phyloP scores from a whole-genome alignment of 2,329 filamentous ascomycete species.

The Dothideomycetes sp. region DNA sequence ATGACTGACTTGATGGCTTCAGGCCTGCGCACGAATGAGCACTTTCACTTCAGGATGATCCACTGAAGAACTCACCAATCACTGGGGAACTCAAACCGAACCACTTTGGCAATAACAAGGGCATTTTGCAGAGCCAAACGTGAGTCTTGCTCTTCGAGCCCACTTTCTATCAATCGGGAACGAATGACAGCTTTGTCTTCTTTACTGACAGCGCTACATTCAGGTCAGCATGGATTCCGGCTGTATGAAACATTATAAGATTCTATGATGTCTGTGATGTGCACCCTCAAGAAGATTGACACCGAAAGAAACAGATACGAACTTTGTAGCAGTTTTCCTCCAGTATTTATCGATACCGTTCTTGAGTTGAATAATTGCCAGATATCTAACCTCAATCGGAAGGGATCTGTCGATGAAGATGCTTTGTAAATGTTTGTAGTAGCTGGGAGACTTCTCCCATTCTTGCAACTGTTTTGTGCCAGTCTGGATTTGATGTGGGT shows the following conservation, averaged over 20 bases:
- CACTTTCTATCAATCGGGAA: constrained; percentile 61
- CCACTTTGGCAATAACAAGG: constrained; percentile 74
- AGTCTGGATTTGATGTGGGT: constrained; percentile 38
- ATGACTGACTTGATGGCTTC: constrained; percentile 45
- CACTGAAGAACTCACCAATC: constrained; percentile 53
- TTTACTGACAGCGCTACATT: constrained; percentile 46
- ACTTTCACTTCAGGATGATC: no score
- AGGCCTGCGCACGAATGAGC: constrained; percentile 19
- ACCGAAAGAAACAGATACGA: no score
- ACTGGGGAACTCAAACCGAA: constrained; percentile 77
- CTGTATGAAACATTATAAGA: no score
- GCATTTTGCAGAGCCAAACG: constrained; percentile 79
- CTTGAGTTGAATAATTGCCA: constrained; percentile 88
- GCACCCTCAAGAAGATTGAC: no score
- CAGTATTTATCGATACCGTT: constrained; percentile 95
- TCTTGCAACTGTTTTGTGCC: constrained; percentile 41
- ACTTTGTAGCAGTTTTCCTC: constrained; percentile 66
- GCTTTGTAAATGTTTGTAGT: constrained; percentile 42
- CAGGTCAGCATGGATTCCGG: no score
- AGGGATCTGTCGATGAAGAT: constrained; percentile 72
- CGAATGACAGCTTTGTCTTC: constrained; percentile 71
- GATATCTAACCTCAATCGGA: constrained; percentile 68
- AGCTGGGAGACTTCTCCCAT: constrained; percentile 38
- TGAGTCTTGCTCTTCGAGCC: constrained; percentile 63
- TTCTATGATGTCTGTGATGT: no score